Evolutionary conservation across 2,329 filamentous ascomycete species (phyloP), one percentile per base, ranked within the genome.

Genomic region (Orbilia oligospora): DNA sequence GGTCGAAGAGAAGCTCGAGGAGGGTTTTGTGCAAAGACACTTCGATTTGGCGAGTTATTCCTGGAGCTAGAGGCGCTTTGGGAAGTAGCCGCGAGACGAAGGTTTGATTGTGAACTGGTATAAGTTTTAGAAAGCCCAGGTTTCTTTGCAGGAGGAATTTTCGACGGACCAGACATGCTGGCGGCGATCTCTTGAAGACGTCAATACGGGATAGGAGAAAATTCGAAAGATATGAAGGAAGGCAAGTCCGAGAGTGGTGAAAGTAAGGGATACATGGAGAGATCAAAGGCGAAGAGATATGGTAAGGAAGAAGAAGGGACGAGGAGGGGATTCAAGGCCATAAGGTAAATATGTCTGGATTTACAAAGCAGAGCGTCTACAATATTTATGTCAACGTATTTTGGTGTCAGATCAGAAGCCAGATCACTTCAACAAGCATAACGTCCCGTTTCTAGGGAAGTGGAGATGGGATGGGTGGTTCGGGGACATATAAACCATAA

Each of bases 301-400:
- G 55, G 49, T 6, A 22, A 33, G 18, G 3, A 24, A 49, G 16
- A n/a, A 20, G 10, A 22, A 38, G 33, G 12, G n/a, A 30, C 6
- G 18, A 44, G 16, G 20, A 16, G 22, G 36, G 22, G 9, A 5
- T n/a, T 5, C 2, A 44, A 44, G 56, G 20, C 22, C 33, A 10
- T 58, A 1, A 16, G 3, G 30, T 61, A 61, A 61, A 44, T 61
- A 61, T 44, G 36, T 20, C 24, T 20, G 8, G 1, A 44, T 44
- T 61, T 44, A 18, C 18, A 44, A 12, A 9, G 10, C 36, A n/a
- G 14, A n/a, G 36, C 20, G 36, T 61, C 22, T 27, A 1, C 1
- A 18, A 61, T 44, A n/a, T 58, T 58, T 41, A 58, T 58, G 30
- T 58, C 30, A 27, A 14, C n/a, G 12, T 58, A 61, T 61, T 12